Evolutionary conservation across 805 yeast genomes (phyloP), one percentile per base, ranked within the genome.

Genomic region (Wickerhamiella alocasiicola): DNA sequence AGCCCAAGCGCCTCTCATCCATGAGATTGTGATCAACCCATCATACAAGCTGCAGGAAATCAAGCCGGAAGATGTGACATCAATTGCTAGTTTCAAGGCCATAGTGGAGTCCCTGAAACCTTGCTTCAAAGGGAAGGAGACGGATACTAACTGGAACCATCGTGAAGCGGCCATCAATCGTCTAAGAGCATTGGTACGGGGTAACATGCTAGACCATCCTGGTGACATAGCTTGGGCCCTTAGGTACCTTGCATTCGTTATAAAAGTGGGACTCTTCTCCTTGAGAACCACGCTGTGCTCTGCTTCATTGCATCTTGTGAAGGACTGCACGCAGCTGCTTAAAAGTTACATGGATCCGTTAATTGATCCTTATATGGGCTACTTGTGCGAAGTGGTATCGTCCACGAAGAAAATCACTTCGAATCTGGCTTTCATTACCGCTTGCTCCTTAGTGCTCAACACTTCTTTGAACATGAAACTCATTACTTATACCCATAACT

Each of bases 111-210:
- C 44, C 9, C 50, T 63, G 58, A 25, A 44, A 6, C 44, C 56
- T 0, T 48, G 55, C 18, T 85, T 88, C 51, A 70, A 66, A 6
- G 80, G 78, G 4, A 66, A 78, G 52, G 98, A 91, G 56, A 80
- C 94, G 0, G 98, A 91, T 54, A 68, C 69, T 44, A 91, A 91
- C 55, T 91, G 98, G 98, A 60, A 65, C 17, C 49, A 52, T 0
- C 68, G 98, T 53, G 95, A 87, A 50, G 67, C 70, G 39, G 63
- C 64, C 37, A 69, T 84, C 2, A 51, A 70, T 1, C 67, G 66
- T 36, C 52, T 84, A 25, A 67, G 95, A 43, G 64, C 70, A 2
- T 59, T 79, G 3, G 46, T 82, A 3, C 59, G 84, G 33, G 84
- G 87, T 3, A 72, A 75, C 50, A 61, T 1, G 53, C 62, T 1